Evolutionary conservation across 2,329 filamentous ascomycete species (phyloP).

Genomic region (Tolypocladium inflatum): DNA sequence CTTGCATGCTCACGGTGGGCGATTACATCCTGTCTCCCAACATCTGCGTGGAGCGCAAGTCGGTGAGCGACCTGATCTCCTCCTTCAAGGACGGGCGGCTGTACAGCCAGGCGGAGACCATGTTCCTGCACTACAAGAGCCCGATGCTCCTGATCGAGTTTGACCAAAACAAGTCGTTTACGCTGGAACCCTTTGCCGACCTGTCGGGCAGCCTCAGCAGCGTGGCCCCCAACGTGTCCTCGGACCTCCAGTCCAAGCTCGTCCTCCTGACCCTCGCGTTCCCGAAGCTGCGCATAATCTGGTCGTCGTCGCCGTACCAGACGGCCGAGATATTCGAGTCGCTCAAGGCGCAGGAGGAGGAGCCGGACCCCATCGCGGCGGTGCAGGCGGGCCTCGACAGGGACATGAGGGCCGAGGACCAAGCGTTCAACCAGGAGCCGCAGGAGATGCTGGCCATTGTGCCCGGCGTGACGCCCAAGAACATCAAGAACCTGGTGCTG

Average conservation of each 20-base stretch:
- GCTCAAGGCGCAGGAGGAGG: conserved; percentile 79
- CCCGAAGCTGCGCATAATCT: conserved; percentile 81
- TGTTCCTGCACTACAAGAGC: conserved; percentile 85
- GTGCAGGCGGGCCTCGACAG: conserved; percentile 66
- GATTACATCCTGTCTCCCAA: conserved; percentile 90
- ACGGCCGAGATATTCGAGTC: conserved; percentile 95
- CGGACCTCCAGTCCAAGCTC: conserved; percentile 83
- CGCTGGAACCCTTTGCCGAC: conserved; percentile 72
- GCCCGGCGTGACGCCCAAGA: conserved; percentile 75
- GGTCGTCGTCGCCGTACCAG: conserved; percentile 88
- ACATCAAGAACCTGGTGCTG: conserved; percentile 61
- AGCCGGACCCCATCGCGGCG: conserved; percentile 83
- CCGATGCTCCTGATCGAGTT: conserved; percentile 96
- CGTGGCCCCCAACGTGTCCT: conserved; percentile 48
- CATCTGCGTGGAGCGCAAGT: conserved; percentile 93
- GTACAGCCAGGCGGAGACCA: conserved; percentile 85
- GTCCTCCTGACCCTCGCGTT: conserved; percentile 90
- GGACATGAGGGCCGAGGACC: conserved; percentile 49
- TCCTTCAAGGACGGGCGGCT: conserved; percentile 88
- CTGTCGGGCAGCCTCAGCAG: conserved; percentile 51
- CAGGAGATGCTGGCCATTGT: conserved; percentile 85
- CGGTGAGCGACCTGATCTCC: conserved; percentile 78
- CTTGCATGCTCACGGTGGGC: conserved; percentile 91
- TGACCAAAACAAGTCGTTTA: conserved; percentile 94
- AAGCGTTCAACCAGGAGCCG: conserved; percentile 72